Conservation (phyloP, 2,329 filamentous ascomycete species). For the Cytospora chrysosperma region DNA sequence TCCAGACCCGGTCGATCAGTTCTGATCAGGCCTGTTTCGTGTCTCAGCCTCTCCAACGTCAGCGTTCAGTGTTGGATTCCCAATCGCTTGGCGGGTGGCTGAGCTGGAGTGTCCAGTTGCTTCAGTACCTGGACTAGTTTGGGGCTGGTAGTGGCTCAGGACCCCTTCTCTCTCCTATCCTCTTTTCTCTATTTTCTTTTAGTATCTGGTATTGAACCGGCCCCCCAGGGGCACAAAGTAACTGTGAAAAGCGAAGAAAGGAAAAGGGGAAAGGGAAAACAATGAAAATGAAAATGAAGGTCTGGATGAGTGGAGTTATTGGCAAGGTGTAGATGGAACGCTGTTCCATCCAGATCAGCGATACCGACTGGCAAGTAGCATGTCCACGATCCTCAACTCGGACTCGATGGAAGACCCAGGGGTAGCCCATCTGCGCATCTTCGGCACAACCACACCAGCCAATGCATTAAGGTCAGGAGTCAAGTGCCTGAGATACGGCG, state of each 20-base stretch:
- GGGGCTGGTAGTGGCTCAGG: no score
- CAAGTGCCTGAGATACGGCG: conserved; percentile 30
- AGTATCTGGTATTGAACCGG: no score
- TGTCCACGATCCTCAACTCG: conserved; percentile 30
- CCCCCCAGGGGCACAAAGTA: no score
- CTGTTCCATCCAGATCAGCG: not conserved
- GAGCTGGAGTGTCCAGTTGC: no score
- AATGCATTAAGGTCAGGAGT: conserved; percentile 33
- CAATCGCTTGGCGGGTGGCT: not conserved
- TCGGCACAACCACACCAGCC: conserved; percentile 31
- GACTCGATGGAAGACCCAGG: conserved; percentile 36
- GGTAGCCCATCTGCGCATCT: conserved; percentile 34
- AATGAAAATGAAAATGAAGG: no score
- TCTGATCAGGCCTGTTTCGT: not conserved
- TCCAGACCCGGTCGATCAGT: not conserved
- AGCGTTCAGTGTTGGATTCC: not conserved
- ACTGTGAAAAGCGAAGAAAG: no score
- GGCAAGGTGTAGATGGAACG: no score
- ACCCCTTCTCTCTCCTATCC: no score
- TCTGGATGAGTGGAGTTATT: no score
- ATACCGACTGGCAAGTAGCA: conserved; percentile 1
- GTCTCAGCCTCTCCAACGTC: not conserved
- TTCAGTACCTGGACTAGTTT: no score
- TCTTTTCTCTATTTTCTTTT: not conserved
- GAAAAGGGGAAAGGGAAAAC: no score